Evolutionary conservation across 2,329 filamentous ascomycete species (phyloP).

Genomic region (Paecilomyces dactylethromorphus): DNA sequence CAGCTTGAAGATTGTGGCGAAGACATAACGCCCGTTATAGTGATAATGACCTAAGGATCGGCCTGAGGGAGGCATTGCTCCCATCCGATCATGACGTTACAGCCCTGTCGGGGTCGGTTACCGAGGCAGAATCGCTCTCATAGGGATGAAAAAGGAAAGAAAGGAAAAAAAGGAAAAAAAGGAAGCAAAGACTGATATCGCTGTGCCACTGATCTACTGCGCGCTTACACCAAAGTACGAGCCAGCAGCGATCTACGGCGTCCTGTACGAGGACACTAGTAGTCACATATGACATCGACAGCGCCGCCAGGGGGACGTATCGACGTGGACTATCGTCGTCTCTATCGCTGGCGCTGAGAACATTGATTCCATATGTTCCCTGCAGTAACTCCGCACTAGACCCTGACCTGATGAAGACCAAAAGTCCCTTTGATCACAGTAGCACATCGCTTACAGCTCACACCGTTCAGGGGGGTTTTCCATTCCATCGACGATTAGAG

Average conservation of each 20-base stretch:
- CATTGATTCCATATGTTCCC: background rate
- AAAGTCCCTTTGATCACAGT: background rate
- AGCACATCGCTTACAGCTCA: background rate
- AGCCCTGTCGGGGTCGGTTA: background rate
- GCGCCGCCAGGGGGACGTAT: background rate
- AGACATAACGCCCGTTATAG: background rate
- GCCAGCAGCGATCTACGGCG: background rate
- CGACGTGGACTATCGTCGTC: background rate
- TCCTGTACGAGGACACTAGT: background rate
- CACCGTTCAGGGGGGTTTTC: background rate
- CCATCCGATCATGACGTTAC: background rate
- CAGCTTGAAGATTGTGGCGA: background rate
- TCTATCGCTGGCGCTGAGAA: background rate
- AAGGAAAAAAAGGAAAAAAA: too few relatives aligned
- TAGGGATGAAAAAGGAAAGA: background rate
- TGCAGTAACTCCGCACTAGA: background rate
- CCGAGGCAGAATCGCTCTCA: background rate
- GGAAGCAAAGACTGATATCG: background rate
- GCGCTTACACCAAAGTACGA: background rate
- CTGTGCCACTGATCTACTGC: background rate
- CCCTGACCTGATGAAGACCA: background rate
- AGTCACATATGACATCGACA: background rate
- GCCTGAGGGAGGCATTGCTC: background rate
- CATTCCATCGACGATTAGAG: background rate
- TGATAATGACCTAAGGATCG: background rate